Percentiles rank a stretch among this genome's conserved stretches.
Evolutionary conservation across 225 moss, liverwort and hornwort species (phyloP).

Genomic region (Climacium dendroides): DNA sequence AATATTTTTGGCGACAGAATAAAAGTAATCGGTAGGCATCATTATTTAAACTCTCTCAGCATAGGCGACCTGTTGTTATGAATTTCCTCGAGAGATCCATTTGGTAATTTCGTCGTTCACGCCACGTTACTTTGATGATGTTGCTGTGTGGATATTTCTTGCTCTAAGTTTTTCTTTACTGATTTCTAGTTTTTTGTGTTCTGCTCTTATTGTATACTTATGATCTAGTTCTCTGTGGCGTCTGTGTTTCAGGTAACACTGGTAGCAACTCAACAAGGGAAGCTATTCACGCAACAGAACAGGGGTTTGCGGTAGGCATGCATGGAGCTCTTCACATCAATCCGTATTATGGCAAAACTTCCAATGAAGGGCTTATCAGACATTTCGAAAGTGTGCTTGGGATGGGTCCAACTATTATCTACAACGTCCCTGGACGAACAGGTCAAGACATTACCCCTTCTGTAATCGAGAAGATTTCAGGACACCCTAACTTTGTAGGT

Average conservation of each 20-base stretch:
- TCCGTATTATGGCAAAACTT: slow-evolving; percentile 93
- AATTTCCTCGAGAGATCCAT: not conserved
- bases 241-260: slow-evolving; percentile 40
- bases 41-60: not conserved
- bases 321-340: slow-evolving; percentile 85
- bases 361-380: slow-evolving; percentile 45
- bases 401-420: slow-evolving; percentile 77
- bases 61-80: not conserved
- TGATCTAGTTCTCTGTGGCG: not conserved
- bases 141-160: not conserved
- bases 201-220: not conserved
- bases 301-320: slow-evolving; percentile 89
- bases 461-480: slow-evolving; percentile 46
- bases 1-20: slow-evolving; percentile 54
- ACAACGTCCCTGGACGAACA: slow-evolving; percentile 85
- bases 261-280: slow-evolving; percentile 89
- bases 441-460: slow-evolving; percentile 66
- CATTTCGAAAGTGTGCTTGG: slow-evolving; percentile 63
- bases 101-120: not conserved
- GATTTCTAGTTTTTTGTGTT: not conserved
- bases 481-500: slow-evolving; percentile 56
- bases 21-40: slow-evolving; percentile 48
- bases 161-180: not conserved
- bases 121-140: not conserved
- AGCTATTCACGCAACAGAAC: slow-evolving; percentile 81